Base-by-base conservation (phyloP, 257 asterid species). In the Penstemon newberryi region DNA sequence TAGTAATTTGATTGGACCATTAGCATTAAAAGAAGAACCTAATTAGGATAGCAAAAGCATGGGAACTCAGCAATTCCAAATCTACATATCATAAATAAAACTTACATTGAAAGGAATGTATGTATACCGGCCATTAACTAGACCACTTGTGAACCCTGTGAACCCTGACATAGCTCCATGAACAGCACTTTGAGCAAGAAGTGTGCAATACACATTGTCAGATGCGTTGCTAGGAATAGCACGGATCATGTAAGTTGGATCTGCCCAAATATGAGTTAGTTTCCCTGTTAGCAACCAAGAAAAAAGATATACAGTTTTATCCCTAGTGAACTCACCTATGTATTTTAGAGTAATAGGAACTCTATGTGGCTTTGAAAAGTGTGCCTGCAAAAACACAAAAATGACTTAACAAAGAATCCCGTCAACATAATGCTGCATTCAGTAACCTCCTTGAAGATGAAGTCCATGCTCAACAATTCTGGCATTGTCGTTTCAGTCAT, bases 131-230 rank as follows among this genome's bases (percentile, higher is more conserved):
- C 91, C 90, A 70, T 84, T 81, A 47, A 87, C 94, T 64, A 84
- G 87, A 44, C 90, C 94, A 18, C 80, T 47, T 12, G 86, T 83
- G 81, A 75, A 84, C 74, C 94, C 94, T 4, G 94, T 83, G 73
- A 76, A 87, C 40, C 94, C 94, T 9, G 94, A 77, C 94, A 87
- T 87, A 52, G 94, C 94, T 75, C 94, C 94, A 83, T 87, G 94
- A 75, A 87, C 90, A 39, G 89, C 88, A 72, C 95, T 87, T 82
- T 87, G 95, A 73, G 95, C 91, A 64, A 87, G 94, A 52, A 87
- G 88, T 2, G 94, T 82, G 83, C 94, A 84, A 71, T 82, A 87
- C 40, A 87, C 94, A 55, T 84, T 87, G 70, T 87, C 94, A 19
- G 94, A 79, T 56, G 94, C 94, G 38, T 84, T 87, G 82, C 94